These are phyloP conservation scores for Zychaea mexicana DNA, from an alignment of 371 early-diverging fungal genomes.

Conservation along the genomic window DNA sequence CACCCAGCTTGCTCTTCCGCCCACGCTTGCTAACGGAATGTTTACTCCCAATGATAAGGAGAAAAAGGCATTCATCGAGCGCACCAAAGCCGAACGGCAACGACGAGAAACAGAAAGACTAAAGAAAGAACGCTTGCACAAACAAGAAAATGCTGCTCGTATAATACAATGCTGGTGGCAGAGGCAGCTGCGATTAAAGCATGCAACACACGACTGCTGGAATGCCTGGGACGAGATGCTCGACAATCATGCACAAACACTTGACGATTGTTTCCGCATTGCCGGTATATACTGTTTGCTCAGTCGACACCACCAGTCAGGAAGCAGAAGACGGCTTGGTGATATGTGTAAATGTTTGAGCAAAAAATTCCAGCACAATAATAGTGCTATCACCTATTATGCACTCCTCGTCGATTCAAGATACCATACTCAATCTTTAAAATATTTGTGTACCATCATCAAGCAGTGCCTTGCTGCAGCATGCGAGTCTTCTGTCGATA, in stretches of 20 bases:
- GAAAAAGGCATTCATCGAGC: conserved; percentile 41
- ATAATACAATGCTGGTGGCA: conserved; percentile 41
- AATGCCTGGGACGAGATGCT: conserved; percentile 25
- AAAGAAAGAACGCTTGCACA: conserved; percentile 13
- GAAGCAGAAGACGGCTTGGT: conserved; percentile 15
- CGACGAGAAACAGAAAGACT: conserved; percentile 38
- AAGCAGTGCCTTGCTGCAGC: conserved; percentile 28
- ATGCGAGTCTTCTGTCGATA: conserved; percentile 15
- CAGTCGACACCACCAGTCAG: not conserved
- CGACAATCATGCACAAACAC: conserved; percentile 5
- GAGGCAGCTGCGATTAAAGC: conserved; percentile 6
- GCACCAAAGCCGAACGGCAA: conserved; percentile 35
- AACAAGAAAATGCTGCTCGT: conserved; percentile 21
- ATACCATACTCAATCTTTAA: conserved; percentile 21
- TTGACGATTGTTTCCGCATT: conserved; percentile 13
- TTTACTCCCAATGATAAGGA: conserved; percentile 34
- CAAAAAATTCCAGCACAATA: not conserved
- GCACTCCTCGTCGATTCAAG: conserved; percentile 32
- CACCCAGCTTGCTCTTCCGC: not conserved
- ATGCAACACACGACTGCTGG: conserved; percentile 21
- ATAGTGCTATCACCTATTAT: conserved; percentile 2
- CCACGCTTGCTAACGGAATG: conserved; percentile 16
- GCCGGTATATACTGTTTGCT: conserved; percentile 31
- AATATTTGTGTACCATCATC: conserved; percentile 25
- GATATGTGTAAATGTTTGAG: conserved; percentile 21